Conservation (phyloP, 2,329 filamentous ascomycete species). For the Didymella lethalis region DNA sequence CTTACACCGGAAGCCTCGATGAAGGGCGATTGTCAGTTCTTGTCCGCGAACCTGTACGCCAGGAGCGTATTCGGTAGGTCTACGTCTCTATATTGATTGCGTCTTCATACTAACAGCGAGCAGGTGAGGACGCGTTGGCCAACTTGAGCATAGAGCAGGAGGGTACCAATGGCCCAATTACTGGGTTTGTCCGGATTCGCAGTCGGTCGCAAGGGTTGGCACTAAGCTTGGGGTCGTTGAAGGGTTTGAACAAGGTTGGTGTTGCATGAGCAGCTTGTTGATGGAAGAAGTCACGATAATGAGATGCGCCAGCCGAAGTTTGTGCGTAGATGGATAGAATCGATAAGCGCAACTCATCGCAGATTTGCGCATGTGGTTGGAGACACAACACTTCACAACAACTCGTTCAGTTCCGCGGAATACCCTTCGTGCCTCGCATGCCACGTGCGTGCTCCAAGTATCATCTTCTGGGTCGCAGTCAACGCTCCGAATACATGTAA, state of each 20-base stretch:
- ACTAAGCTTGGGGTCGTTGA: constrained; percentile 89
- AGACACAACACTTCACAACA: constrained; percentile 8
- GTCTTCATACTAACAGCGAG: constrained; percentile 20
- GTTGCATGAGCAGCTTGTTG: constrained; percentile 30
- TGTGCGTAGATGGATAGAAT: constrained; percentile 3
- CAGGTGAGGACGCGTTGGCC: constrained; percentile 96
- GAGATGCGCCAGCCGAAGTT: constrained; percentile 12
- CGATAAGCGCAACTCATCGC: constrained; percentile 6
- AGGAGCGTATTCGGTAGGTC: constrained; percentile 96
- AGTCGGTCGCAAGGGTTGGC: constrained; percentile 96
- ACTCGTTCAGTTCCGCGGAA: background rate
- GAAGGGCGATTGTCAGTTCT: constrained; percentile 96
- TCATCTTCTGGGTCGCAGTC: background rate
- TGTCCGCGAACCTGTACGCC: constrained; percentile 96
- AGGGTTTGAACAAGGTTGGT: constrained; percentile 75
- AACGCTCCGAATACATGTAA: background rate
- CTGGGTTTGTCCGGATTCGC: constrained; percentile 96
- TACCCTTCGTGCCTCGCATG: background rate
- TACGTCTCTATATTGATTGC: background rate
- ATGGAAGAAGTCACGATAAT: constrained; percentile 15
- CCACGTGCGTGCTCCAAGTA: constrained; percentile 6
- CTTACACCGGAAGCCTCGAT: constrained; percentile 94
- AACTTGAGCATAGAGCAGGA: constrained; percentile 99
- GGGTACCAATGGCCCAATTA: constrained; percentile 92
- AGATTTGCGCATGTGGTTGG: constrained; percentile 9